Conservation (phyloP, 371 early-diverging fungal genomes). For the Nematocida ausubeli region DNA sequence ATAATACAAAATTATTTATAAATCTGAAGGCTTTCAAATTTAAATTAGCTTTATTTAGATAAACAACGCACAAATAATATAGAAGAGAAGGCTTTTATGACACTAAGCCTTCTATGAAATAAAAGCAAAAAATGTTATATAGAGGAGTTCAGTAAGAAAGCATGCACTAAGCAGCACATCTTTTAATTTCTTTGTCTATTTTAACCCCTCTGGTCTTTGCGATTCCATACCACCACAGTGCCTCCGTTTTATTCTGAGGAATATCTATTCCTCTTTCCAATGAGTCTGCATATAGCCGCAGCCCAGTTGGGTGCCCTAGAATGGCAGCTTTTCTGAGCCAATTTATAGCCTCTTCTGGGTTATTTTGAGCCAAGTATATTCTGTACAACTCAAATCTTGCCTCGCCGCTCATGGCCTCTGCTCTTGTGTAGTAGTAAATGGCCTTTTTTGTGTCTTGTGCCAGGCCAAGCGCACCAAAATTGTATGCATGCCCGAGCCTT, state of each 20-base stretch:
- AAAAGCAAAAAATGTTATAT: no score
- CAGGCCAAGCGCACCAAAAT: slow-evolving; percentile 60
- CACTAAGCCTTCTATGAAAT: no score
- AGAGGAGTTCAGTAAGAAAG: no score
- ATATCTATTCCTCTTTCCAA: slow-evolving; percentile 72
- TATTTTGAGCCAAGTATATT: slow-evolving; percentile 6
- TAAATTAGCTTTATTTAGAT: no score
- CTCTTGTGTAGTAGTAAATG: slow-evolving; percentile 18
- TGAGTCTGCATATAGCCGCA: slow-evolving; percentile 84
- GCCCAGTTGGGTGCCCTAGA: slow-evolving; percentile 79
- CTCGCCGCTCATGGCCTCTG: slow-evolving; percentile 24
- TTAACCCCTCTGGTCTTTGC: slow-evolving; percentile 30
- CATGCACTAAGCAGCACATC: no score
- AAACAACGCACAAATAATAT: no score
- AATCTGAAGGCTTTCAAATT: no score
- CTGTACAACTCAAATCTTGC: slow-evolving; percentile 71
- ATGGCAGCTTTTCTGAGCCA: slow-evolving; percentile 89
- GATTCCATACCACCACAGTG: slow-evolving; percentile 68
- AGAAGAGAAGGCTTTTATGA: no score
- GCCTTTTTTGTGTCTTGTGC: slow-evolving; percentile 5
- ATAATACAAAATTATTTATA: no score
- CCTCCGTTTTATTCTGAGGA: slow-evolving; percentile 53
- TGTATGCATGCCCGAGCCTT: slow-evolving; percentile 60
- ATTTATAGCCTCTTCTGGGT: slow-evolving; percentile 71
- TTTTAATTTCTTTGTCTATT: slow-evolving; percentile 8